phyloP scores from a whole-genome alignment of 345 rosid species.

The Salix arbutifolia region DNA sequence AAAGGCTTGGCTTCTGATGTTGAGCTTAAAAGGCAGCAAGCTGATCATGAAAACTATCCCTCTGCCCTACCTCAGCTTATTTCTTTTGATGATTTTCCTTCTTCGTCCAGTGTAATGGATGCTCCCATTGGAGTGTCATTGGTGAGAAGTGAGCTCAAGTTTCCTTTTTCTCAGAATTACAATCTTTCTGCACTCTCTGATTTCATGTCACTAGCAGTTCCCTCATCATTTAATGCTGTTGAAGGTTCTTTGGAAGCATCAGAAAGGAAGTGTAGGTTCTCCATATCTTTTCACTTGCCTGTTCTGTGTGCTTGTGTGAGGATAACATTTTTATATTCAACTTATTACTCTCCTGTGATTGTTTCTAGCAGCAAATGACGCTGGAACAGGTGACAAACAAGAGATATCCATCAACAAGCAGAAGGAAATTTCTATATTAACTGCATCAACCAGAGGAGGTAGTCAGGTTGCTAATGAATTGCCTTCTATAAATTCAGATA shows the following conservation, averaged over 20 bases:
- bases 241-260: constrained; percentile 21
- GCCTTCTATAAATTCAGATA: constrained; percentile 13
- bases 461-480: constrained; percentile 19
- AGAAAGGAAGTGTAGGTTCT: constrained; percentile 25
- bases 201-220: constrained; percentile 37
- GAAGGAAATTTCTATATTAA: constrained; percentile 26
- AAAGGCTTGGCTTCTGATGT: constrained; percentile 15
- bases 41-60: constrained; percentile 14
- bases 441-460: constrained; percentile 13
- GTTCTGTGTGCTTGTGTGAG: not conserved
- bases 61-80: constrained; percentile 26
- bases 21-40: constrained; percentile 20
- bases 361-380: constrained; percentile 34
- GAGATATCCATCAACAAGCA: constrained; percentile 24
- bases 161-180: constrained; percentile 15
- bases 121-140: constrained; percentile 8
- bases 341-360: constrained; percentile 7
- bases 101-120: constrained; percentile 10
- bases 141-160: constrained; percentile 1
- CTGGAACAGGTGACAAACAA: constrained; percentile 15
- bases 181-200: constrained; percentile 33
- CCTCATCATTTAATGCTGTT: constrained; percentile 26
- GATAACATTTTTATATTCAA: constrained; percentile 3
- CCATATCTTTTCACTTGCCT: not conserved
- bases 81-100: constrained; percentile 34